Conservation (phyloP, 2,329 filamentous ascomycete species). For the Cladosporium sp. region DNA sequence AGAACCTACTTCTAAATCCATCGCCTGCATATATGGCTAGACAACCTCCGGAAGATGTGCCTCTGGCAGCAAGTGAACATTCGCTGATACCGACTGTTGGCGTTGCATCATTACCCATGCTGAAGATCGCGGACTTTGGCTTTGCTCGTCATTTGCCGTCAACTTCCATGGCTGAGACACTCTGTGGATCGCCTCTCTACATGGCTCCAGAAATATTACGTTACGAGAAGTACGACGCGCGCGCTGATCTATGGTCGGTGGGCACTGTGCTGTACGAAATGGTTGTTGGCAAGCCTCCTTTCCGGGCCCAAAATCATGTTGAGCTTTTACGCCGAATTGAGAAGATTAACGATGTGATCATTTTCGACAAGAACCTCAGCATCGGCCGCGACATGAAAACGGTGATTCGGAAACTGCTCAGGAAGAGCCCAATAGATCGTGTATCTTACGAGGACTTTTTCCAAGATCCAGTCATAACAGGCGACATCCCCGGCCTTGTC, state of each 20-base stretch:
- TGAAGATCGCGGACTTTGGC: slow-evolving; percentile 98
- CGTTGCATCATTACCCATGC: slow-evolving; percentile 80
- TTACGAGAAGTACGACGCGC: slow-evolving; percentile 96
- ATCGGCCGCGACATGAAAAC: slow-evolving; percentile 74
- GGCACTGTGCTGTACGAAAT: slow-evolving; percentile 95
- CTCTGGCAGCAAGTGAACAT: slow-evolving; percentile 74
- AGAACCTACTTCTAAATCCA: slow-evolving; percentile 88
- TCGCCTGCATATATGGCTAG: slow-evolving; percentile 67
- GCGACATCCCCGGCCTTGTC: slow-evolving; percentile 30
- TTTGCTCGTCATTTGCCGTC: slow-evolving; percentile 89
- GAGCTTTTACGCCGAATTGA: slow-evolving; percentile 91
- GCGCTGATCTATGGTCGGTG: slow-evolving; percentile 95
- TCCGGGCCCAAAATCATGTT: slow-evolving; percentile 89
- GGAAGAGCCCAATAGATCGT: slow-evolving; percentile 78
- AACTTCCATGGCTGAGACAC: slow-evolving; percentile 87
- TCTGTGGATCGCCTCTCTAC: slow-evolving; percentile 94
- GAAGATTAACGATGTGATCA: slow-evolving; percentile 77
- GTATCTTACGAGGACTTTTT: slow-evolving; percentile 87
- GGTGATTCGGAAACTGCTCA: slow-evolving; percentile 75
- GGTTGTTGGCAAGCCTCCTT: slow-evolving; percentile 85
- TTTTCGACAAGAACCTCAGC: slow-evolving; percentile 53
- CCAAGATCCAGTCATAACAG: slow-evolving; percentile 46
- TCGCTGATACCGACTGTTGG: slow-evolving; percentile 78
- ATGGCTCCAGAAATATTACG: slow-evolving; percentile 98
- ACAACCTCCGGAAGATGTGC: slow-evolving; percentile 57